A percentile compares a stretch with the other conserved stretches of the same genome.
These are phyloP conservation scores for Nicotiana sylvestris DNA, from an alignment of 257 asterid genomes.

Conservation along the genomic window DNA sequence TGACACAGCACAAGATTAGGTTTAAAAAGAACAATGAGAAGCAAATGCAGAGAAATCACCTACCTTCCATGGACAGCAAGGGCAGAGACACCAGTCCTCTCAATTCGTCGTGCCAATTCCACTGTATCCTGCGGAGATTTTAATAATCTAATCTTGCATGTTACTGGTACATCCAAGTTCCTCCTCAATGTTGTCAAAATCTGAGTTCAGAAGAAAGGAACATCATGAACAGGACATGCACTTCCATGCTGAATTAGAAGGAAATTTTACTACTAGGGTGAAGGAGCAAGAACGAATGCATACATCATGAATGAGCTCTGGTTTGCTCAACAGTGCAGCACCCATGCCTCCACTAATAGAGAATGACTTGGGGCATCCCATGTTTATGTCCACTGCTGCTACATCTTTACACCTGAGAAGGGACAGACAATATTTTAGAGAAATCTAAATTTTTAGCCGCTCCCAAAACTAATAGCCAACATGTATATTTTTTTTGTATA, in stretches of 20 bases:
- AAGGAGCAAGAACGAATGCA: conserved; percentile 11
- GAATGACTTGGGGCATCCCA: conserved; percentile 96
- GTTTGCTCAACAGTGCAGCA: conserved; percentile 82
- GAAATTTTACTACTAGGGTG: conserved; percentile 6
- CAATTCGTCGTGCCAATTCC: conserved; percentile 83
- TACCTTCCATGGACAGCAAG: conserved; percentile 98
- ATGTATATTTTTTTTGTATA: too few relatives aligned
- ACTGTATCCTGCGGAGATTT: conserved; percentile 73
- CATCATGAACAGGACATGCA: background rate
- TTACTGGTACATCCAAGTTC: conserved; percentile 68
- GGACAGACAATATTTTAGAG: background rate
- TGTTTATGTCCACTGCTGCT: conserved; percentile 87
- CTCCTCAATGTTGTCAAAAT: conserved; percentile 77
- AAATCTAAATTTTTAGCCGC: too few relatives aligned
- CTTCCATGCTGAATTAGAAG: background rate
- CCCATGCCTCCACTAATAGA: conserved; percentile 99
- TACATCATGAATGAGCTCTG: conserved; percentile 94
- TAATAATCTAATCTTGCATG: conserved; percentile 87
- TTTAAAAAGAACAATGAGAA: background rate
- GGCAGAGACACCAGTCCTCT: conserved; percentile 90
- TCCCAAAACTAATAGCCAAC: too few relatives aligned
- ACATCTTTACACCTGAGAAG: conserved; percentile 76
- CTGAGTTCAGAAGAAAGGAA: conserved; percentile 35
- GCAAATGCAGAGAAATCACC: background rate
- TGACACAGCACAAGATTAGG: background rate